These are phyloP conservation scores for Claviceps purpurea DNA, from an alignment of 2,329 filamentous ascomycete species.

Conservation along the genomic window DNA sequence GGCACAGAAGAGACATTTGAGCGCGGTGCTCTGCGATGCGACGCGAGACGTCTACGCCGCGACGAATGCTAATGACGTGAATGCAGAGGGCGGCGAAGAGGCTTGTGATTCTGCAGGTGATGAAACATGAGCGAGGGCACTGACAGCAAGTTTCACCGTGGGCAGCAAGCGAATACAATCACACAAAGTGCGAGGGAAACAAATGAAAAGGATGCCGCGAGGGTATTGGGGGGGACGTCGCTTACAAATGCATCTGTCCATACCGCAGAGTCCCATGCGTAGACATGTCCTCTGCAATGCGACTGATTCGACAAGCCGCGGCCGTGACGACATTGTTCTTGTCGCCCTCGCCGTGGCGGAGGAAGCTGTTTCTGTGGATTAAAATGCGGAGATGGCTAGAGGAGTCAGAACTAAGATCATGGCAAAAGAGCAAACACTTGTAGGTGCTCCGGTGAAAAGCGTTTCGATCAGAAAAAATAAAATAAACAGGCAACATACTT, in stretches of 20 bases:
- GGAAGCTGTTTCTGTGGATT: conserved; percentile 21
- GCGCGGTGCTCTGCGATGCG: conserved; percentile 24
- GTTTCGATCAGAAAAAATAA: not conserved
- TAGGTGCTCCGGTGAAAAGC: too few species aligned
- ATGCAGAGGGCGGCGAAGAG: conserved; percentile 25
- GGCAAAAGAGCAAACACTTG: not conserved
- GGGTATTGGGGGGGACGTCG: not conserved
- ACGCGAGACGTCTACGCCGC: conserved; percentile 18
- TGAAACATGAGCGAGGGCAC: not conserved
- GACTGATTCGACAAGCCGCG: conserved; percentile 22
- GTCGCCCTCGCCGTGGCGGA: conserved; percentile 14
- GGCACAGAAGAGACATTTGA: conserved; percentile 23
- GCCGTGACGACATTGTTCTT: conserved; percentile 17
- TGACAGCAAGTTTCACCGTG: too few species aligned
- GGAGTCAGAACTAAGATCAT: not conserved
- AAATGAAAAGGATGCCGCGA: too few species aligned
- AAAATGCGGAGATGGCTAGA: conserved; percentile 22
- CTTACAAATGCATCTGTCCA: conserved; percentile 25
- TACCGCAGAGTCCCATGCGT: conserved; percentile 20
- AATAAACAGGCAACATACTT: conserved; percentile 14
- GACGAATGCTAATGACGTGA: conserved; percentile 22
- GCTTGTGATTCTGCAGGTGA: conserved; percentile 18
- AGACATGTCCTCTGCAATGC: conserved; percentile 26
- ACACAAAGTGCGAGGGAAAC: too few species aligned
- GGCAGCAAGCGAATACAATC: too few species aligned